phyloP scores from a whole-genome alignment of 75 land plant genomes.

The Cryptomeria japonica region DNA sequence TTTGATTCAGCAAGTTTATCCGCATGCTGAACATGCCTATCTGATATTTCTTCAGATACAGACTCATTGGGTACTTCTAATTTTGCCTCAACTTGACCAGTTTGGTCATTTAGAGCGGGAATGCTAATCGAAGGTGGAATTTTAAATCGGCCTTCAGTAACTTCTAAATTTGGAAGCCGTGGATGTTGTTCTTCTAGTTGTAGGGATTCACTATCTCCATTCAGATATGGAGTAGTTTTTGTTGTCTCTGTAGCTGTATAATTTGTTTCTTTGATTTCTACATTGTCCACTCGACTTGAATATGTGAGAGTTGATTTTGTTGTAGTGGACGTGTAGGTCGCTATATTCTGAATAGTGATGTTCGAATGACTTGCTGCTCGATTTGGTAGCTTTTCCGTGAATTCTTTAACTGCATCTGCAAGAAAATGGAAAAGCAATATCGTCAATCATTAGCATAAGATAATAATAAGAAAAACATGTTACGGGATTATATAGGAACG shows the following conservation, averaged over 20 bases:
- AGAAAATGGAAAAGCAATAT: neutral
- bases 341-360: neutral
- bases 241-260: neutral
- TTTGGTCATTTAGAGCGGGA: neutral
- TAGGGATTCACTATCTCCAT: neutral
- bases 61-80: neutral
- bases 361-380: neutral
- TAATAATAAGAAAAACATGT: neutral
- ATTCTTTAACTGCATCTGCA: neutral
- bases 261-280: neutral
- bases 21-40: neutral
- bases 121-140: too few relatives aligned
- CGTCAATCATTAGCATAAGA: neutral
- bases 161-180: neutral
- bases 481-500: neutral
- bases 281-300: neutral
- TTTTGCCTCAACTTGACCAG: neutral
- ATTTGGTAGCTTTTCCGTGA: neutral
- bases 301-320: neutral
- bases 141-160: neutral
- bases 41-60: neutral
- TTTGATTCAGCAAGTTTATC: neutral
- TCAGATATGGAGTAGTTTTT: neutral
- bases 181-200: neutral
- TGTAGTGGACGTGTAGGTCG: neutral